Base-by-base conservation (phyloP, 345 rosid species). In the Eutrema japonicum region DNA sequence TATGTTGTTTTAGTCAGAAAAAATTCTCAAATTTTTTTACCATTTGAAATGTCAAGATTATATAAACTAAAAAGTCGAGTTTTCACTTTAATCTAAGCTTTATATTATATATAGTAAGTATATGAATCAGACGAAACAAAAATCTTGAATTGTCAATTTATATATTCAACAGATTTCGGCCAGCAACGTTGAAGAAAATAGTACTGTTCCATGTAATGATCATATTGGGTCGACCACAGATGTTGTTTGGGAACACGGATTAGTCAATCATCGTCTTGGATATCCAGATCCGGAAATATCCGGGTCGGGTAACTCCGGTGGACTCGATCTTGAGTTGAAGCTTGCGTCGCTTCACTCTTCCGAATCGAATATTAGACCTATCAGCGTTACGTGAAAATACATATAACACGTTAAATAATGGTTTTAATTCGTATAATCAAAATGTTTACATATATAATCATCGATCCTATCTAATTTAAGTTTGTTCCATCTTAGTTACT, bases 301-400 rank as follows among this genome's bases (percentile, higher is more conserved):
- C 47, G 71, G 36, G 71, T 40, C 75, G 66, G 61, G 41, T 64
- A 63, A 55, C 30, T 47, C 57, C 13, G 59, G 66, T 54, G 79
- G 66, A 55, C 66, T 64, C 46, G 79, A 76, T 70, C 79, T 76
- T 70, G 79, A 76, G 29, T 61, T 76, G 40, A 76, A 70, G 75
- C 75, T 76, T 64, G 66, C 71, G 26, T 69, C 71, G 11, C 68
- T 64, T 69, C 75, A 70, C 27, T 46, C 79, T 70, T 33, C 79
- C 1, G 40, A 30, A 45, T 53, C 71, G n/a, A 76, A 33, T 55
- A 48, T 16, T 54, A 70, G 75, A 76, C 66, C 75, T 49, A 70
- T 76, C 14, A 64, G 66, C 46, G 79, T 76, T 55, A 76, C 75
- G 40, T 76, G 43, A 76, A 58, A 22, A 32, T 4, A 42, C 18